phyloP scores from a whole-genome alignment of 805 yeast genomes.

The Saccharomycopsis babjevae region DNA sequence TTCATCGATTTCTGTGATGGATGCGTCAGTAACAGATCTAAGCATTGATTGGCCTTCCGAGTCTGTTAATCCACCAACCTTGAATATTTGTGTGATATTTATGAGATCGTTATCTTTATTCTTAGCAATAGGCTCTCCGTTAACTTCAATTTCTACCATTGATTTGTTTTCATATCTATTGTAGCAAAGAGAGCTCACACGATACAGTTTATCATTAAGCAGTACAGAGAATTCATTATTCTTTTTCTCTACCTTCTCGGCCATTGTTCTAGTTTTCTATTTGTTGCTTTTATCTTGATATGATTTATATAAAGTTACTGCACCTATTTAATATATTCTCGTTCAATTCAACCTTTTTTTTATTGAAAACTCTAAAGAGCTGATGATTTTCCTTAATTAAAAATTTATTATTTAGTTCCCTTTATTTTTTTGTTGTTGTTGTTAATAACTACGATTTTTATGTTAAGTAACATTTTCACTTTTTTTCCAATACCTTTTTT shows the following conservation, averaged over 20 bases:
- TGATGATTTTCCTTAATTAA: too few species aligned
- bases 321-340: too few species aligned
- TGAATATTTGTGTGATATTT: slow-evolving; percentile 8
- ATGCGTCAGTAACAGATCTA: neutral
- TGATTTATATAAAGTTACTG: too few species aligned
- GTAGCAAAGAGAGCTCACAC: neutral
- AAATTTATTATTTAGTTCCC: too few species aligned
- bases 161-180: slow-evolving; percentile 13
- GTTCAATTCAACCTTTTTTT: too few species aligned
- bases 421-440: too few species aligned
- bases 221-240: neutral
- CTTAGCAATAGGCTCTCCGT: slow-evolving; percentile 7
- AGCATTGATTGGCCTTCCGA: neutral
- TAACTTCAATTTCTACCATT: slow-evolving; percentile 6
- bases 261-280: neutral
- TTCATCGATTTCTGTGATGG: slow-evolving; percentile 11
- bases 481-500: too few species aligned
- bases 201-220: neutral
- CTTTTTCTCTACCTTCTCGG: neutral
- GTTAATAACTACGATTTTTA: too few species aligned
- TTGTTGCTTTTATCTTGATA: neutral
- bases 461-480: too few species aligned
- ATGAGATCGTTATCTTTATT: slow-evolving; percentile 15
- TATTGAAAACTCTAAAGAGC: too few species aligned
- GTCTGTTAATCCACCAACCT: slow-evolving; percentile 11